These are phyloP conservation scores for Kalmusia sp. DNA, from an alignment of 2,329 filamentous ascomycete genomes.

Conservation along the genomic window DNA sequence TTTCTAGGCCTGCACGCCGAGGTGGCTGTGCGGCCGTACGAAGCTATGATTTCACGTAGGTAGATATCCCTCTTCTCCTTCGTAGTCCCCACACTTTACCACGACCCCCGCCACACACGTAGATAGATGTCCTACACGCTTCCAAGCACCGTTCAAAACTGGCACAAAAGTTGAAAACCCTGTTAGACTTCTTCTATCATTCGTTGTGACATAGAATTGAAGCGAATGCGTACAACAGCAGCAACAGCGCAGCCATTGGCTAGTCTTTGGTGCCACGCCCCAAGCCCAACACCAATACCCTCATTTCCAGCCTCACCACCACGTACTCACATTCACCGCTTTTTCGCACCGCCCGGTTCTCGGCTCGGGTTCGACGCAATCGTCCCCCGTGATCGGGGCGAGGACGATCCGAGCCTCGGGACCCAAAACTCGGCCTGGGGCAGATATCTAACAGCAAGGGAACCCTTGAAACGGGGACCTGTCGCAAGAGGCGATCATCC, in stretches of 20 bases:
- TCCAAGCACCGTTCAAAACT: no score
- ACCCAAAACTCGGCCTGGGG: conserved; percentile 1
- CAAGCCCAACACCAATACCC: no score
- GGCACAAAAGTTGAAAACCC: neutral
- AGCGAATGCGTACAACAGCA: no score
- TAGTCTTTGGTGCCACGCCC: no score
- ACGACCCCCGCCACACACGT: neutral
- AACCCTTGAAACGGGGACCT: conserved; percentile 4
- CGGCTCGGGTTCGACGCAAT: neutral
- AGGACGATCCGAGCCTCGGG: neutral
- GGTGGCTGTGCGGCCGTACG: conserved; percentile 15
- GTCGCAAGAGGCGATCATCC: conserved; percentile 1
- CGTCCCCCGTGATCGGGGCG: no score
- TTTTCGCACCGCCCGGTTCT: neutral
- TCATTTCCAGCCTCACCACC: no score
- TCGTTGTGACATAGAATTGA: neutral
- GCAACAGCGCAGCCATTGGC: no score
- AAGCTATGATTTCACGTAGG: conserved; percentile 8
- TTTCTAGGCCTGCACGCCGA: conserved; percentile 13
- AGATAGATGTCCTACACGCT: conserved; percentile 1
- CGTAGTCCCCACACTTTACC: neutral
- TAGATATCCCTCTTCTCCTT: conserved; percentile 9
- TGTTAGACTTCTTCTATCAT: neutral
- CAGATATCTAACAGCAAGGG: neutral
- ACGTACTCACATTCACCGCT: neutral